phyloP scores from a whole-genome alignment of 2,329 filamentous ascomycete species.

The Aureobasidium leucospermi region DNA sequence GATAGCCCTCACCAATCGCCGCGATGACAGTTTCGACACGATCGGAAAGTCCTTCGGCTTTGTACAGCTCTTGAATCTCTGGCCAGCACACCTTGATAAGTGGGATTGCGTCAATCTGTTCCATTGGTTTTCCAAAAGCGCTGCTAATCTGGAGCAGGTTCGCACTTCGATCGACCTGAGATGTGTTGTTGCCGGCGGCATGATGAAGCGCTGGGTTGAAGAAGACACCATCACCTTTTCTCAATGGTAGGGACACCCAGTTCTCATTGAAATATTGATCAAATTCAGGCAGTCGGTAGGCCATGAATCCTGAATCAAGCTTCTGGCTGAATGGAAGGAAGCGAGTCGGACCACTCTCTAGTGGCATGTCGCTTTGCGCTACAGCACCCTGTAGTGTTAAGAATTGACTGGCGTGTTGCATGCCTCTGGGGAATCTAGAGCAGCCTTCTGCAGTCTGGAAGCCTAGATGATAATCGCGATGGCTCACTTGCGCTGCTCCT shows the following conservation, averaged over 20 bases:
- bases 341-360: conserved; percentile 52
- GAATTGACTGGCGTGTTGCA: conserved; percentile 49
- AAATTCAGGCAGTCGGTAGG: conserved; percentile 49
- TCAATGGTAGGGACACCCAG: conserved; percentile 47
- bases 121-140: conserved; percentile 59
- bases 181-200: conserved; percentile 52
- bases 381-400: conserved; percentile 58
- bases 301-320: conserved; percentile 51
- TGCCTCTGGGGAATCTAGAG: conserved; percentile 42
- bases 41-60: conserved; percentile 32
- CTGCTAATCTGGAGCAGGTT: conserved; percentile 57
- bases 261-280: conserved; percentile 46
- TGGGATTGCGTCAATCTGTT: conserved; percentile 47
- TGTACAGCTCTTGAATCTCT: conserved; percentile 28
- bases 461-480: conserved; percentile 59
- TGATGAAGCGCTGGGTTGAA: conserved; percentile 59
- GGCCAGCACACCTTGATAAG: conserved; percentile 43
- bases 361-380: conserved; percentile 55
- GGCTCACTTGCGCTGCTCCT: conserved; percentile 49
- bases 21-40: conserved; percentile 42
- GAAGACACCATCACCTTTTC: conserved; percentile 53
- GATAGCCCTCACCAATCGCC: conserved; percentile 52
- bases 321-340: conserved; percentile 55
- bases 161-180: conserved; percentile 46
- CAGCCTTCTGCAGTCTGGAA: conserved; percentile 48